Percentiles rank a stretch among this genome's conserved stretches.
Conservation (phyloP, 148 eudicot species). For the Vaccinium vitisidaea region DNA sequence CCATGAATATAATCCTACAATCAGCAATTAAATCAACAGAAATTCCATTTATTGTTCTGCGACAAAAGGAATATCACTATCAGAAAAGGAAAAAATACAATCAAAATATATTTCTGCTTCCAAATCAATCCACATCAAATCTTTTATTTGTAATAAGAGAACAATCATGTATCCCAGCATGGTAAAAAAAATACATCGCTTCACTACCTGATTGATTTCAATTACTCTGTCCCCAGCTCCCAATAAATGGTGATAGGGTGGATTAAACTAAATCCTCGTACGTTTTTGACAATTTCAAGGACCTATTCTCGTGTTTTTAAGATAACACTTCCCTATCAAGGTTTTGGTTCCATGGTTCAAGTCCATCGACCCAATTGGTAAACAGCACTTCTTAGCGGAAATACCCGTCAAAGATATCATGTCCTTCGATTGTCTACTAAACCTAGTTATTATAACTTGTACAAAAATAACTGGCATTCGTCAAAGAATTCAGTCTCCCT, state of each 20-base stretch:
- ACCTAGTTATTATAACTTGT: neutral
- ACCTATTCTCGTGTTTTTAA: neutral
- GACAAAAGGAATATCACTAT: neutral
- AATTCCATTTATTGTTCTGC: neutral
- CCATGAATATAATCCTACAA: neutral
- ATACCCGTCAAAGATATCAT: neutral
- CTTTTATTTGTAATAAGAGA: neutral
- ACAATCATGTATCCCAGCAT: neutral
- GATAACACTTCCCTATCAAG: constrained; percentile 3
- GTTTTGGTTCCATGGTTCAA: neutral
- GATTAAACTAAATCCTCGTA: neutral
- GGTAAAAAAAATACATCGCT: neutral
- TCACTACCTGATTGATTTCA: neutral
- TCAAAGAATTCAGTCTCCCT: neutral
- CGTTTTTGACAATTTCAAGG: neutral
- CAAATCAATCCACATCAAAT: neutral
- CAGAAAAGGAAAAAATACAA: neutral
- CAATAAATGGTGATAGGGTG: neutral
- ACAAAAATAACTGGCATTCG: neutral
- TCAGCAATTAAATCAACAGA: neutral
- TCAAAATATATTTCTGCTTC: neutral
- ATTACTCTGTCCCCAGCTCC: neutral
- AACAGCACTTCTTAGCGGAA: neutral
- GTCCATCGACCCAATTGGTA: neutral
- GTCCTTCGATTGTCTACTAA: no score